phyloP scores from a whole-genome alignment of 345 rosid genomes.

The Carallia brachiata region DNA sequence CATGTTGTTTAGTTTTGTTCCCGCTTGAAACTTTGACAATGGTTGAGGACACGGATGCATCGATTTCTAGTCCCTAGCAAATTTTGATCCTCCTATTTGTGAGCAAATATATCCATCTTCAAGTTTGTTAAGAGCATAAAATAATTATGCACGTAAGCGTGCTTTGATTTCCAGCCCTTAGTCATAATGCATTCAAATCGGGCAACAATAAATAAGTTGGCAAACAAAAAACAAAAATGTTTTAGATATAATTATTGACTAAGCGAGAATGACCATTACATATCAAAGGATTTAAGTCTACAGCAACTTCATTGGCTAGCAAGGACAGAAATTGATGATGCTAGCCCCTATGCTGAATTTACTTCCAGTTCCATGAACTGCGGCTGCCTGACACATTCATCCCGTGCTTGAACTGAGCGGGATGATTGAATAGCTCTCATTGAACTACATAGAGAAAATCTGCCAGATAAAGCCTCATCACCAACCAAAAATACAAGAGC shows the following conservation, averaged over 20 bases:
- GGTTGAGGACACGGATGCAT: no score
- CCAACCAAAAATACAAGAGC: neutral
- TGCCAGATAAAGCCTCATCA: neutral
- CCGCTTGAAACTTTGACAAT: no score
- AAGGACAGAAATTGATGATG: neutral
- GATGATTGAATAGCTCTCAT: neutral
- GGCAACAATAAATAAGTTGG: no score
- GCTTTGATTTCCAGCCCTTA: no score
- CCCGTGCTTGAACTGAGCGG: conserved; percentile 2
- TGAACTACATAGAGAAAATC: neutral
- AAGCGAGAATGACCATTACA: neutral
- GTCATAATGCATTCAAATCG: no score
- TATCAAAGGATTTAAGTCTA: neutral
- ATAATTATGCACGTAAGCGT: no score
- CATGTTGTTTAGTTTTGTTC: neutral
- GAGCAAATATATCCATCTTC: no score
- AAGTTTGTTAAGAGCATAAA: no score
- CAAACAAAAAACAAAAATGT: no score
- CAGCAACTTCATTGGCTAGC: neutral
- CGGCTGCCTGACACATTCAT: conserved; percentile 3
- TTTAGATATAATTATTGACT: no score
- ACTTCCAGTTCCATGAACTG: neutral
- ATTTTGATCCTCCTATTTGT: no score
- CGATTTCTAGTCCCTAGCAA: no score
- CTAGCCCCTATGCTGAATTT: neutral